phyloP scores from a whole-genome alignment of 352 stramenopile species.

The Aphanomyces invadans region DNA sequence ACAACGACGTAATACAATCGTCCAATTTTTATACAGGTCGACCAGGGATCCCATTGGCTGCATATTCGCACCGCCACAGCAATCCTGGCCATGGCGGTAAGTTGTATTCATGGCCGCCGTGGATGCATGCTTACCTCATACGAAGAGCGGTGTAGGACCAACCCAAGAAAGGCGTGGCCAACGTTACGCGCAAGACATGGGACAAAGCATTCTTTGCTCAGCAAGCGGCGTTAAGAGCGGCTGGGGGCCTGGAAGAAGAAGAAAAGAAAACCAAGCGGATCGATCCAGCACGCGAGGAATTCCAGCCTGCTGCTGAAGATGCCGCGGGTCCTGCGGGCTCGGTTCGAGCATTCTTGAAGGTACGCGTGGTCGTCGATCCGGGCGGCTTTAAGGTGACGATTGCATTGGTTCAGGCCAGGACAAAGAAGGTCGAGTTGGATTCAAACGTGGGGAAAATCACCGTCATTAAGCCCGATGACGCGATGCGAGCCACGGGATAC shows the following conservation, averaged over 20 bases:
- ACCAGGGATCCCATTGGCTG: too few species aligned
- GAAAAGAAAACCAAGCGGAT: conserved; percentile 60
- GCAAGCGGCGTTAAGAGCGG: conserved; percentile 63
- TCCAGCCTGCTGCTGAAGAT: conserved; percentile 55
- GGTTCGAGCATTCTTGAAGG: conserved; percentile 63
- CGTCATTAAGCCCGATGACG: conserved; percentile 80
- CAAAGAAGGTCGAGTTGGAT: conserved; percentile 73
- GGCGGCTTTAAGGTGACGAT: neutral
- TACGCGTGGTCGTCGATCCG: neutral
- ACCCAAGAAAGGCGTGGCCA: conserved; percentile 56
- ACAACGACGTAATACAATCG: too few species aligned
- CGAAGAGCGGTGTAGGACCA: conserved; percentile 4
- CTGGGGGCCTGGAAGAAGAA: conserved; percentile 48
- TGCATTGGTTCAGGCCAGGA: conserved; percentile 39
- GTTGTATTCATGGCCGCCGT: neutral
- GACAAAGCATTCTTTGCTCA: conserved; percentile 70
- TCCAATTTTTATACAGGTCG: too few species aligned
- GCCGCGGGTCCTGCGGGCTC: conserved; percentile 55
- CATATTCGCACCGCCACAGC: too few species aligned
- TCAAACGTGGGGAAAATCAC: conserved; percentile 73
- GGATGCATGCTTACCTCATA: neutral
- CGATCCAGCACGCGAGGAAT: conserved; percentile 65
- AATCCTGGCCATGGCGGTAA: neutral
- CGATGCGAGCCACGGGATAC: conserved; percentile 73
- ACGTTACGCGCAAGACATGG: conserved; percentile 80